A percentile compares a stretch with the other conserved stretches of the same genome.
These are phyloP conservation scores for Nepenthes alata DNA, from an alignment of 179 eudicot species.

Conservation along the genomic window DNA sequence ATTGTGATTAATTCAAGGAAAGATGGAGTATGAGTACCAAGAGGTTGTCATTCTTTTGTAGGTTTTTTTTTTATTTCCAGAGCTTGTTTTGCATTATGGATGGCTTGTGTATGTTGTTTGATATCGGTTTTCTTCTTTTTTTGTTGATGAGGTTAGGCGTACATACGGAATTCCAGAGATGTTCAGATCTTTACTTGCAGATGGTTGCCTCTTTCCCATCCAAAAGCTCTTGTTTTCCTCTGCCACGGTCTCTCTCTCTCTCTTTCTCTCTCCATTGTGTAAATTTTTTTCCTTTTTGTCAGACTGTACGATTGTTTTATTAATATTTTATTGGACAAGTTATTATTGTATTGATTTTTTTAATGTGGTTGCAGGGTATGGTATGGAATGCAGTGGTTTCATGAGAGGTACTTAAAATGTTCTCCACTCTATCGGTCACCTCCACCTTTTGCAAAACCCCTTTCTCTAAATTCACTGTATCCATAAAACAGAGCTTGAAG, in stretches of 20 bases:
- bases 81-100: conserved; percentile 4
- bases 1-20: not conserved
- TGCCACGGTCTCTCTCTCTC: conserved; percentile 65
- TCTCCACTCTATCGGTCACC: not conserved
- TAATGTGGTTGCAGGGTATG: conserved; percentile 57
- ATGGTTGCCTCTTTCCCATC: conserved; percentile 83
- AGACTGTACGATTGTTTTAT: too few species aligned
- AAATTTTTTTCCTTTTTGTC: not conserved
- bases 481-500: not conserved
- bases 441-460: not conserved
- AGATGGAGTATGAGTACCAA: conserved; percentile 57
- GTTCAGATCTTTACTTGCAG: conserved; percentile 84
- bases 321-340: too few species aligned
- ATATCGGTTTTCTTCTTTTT: not conserved
- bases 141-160: conserved; percentile 31
- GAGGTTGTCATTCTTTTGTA: conserved; percentile 33
- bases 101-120: not conserved
- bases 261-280: conserved; percentile 8
- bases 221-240: conserved; percentile 85
- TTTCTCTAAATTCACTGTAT: not conserved
- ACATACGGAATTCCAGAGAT: conserved; percentile 60
- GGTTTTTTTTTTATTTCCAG: not conserved
- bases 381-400: conserved; percentile 92
- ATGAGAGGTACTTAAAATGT: conserved; percentile 60
- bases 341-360: not conserved